phyloP scores from a whole-genome alignment of 2,329 filamentous ascomycete species.

The Fusarium caatingaense region DNA sequence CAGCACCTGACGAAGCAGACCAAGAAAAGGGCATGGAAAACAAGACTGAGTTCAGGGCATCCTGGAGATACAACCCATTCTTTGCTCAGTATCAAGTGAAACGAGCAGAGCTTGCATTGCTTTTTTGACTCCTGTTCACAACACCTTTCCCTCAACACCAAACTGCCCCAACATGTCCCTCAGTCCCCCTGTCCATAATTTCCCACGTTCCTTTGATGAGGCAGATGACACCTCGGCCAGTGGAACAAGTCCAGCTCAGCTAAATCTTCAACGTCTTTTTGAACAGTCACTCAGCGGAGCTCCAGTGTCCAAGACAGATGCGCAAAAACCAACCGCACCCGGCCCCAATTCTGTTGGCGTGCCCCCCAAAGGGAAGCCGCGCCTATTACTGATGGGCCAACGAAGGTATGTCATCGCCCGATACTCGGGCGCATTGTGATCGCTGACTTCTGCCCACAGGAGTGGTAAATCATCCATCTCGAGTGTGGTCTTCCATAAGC shows the following conservation, averaged over 20 bases:
- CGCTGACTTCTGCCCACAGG: constrained; percentile 60
- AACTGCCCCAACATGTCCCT: constrained; percentile 49
- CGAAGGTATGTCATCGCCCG: constrained; percentile 72
- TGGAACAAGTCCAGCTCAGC: constrained; percentile 66
- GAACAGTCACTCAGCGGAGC: constrained; percentile 69
- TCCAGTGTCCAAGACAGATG: constrained; percentile 63
- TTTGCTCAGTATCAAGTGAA: constrained; percentile 36
- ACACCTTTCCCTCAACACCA: constrained; percentile 11
- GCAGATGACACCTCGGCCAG: constrained; percentile 48
- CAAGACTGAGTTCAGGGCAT: background rate
- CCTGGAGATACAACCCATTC: background rate
- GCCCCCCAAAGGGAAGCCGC: constrained; percentile 76
- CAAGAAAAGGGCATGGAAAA: constrained; percentile 1
- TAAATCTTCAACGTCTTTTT: constrained; percentile 72
- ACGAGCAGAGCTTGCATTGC: constrained; percentile 24
- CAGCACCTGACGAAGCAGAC: constrained; percentile 14
- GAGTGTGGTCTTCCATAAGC: constrained; percentile 98
- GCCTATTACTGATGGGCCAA: constrained; percentile 93
- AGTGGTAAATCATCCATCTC: constrained; percentile 99
- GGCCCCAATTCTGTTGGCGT: constrained; percentile 53
- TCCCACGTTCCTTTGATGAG: constrained; percentile 42
- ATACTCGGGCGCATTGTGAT: background rate
- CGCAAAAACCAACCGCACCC: constrained; percentile 58
- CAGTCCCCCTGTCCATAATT: constrained; percentile 48
- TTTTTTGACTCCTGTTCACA: background rate